Evolutionary conservation across 495 filamentous ascomycete genomes (phyloP).

Genomic region (Penicillium waksmanii): DNA sequence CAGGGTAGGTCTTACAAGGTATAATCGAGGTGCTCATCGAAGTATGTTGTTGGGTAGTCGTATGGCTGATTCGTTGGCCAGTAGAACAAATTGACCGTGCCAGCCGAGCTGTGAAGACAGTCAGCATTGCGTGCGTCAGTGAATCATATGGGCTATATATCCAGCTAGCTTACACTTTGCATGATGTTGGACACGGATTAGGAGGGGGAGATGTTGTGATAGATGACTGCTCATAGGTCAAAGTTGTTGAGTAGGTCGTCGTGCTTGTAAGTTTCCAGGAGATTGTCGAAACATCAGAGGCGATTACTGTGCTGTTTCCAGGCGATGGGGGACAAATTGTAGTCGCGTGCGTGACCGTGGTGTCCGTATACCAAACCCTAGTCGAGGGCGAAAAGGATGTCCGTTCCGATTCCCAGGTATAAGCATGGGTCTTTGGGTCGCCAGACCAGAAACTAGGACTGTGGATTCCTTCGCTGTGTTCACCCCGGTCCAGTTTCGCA

Average conservation of each 20-base stretch:
- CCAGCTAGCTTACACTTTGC: constrained; percentile 19
- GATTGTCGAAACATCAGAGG: neutral
- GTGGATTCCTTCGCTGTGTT: constrained; percentile 13
- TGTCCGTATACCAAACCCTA: neutral
- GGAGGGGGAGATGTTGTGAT: constrained; percentile 19
- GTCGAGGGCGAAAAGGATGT: neutral
- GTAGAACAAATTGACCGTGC: constrained; percentile 28
- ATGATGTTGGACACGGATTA: constrained; percentile 26
- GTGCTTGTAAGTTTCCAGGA: neutral
- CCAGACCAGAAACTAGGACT: neutral
- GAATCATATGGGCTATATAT: neutral
- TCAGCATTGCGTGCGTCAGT: neutral
- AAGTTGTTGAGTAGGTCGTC: neutral
- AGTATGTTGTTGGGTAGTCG: constrained; percentile 23
- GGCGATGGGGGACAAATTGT: neutral
- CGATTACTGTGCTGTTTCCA: neutral
- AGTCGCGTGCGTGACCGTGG: neutral
- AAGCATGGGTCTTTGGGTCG: neutral
- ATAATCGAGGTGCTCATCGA: constrained; percentile 21
- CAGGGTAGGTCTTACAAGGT: constrained; percentile 18
- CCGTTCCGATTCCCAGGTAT: neutral
- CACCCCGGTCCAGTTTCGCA: neutral
- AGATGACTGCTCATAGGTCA: constrained; percentile 20
- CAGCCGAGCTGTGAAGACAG: constrained; percentile 14
- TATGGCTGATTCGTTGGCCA: constrained; percentile 25